Percentiles rank a stretch among this genome's conserved stretches.
phyloP scores from a whole-genome alignment of 2,329 filamentous ascomycete genomes.

The Calonectria pseudoreteaudii region DNA sequence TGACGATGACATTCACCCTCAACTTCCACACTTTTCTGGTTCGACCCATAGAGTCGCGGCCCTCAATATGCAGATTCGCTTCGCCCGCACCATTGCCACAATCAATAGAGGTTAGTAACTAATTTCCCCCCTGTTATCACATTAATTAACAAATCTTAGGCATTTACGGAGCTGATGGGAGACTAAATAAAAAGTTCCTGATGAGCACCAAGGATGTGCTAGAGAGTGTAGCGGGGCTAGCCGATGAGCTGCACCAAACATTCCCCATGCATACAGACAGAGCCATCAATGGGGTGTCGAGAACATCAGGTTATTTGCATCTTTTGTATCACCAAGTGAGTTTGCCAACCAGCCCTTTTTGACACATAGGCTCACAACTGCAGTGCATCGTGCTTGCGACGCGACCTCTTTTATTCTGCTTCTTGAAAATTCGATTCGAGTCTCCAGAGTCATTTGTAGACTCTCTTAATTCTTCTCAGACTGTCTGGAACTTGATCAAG shows the following conservation, averaged over 20 bases:
- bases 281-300: conserved; percentile 47
- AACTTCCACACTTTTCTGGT: conserved; percentile 47
- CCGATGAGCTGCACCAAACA: conserved; percentile 45
- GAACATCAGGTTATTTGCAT: conserved; percentile 47
- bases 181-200: conserved; percentile 46
- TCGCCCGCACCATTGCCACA: conserved; percentile 45
- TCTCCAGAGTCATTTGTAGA: conserved; percentile 37
- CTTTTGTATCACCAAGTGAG: conserved; percentile 49
- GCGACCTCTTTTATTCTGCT: conserved; percentile 46
- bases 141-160: conserved; percentile 22
- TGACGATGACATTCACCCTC: conserved; percentile 63
- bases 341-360: background rate
- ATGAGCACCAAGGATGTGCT: conserved; percentile 46
- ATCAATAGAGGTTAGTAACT: conserved; percentile 44
- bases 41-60: conserved; percentile 42
- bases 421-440: conserved; percentile 47
- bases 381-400: conserved; percentile 50
- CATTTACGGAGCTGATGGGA: conserved; percentile 46
- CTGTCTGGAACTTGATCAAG: conserved; percentile 48
- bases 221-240: conserved; percentile 42
- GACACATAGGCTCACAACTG: background rate
- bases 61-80: conserved; percentile 47
- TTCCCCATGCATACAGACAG: conserved; percentile 46
- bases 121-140: rapidly evolving
- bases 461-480: conserved; percentile 53